phyloP scores from a whole-genome alignment of 257 asterid genomes.

The Leonotis leonurus region DNA sequence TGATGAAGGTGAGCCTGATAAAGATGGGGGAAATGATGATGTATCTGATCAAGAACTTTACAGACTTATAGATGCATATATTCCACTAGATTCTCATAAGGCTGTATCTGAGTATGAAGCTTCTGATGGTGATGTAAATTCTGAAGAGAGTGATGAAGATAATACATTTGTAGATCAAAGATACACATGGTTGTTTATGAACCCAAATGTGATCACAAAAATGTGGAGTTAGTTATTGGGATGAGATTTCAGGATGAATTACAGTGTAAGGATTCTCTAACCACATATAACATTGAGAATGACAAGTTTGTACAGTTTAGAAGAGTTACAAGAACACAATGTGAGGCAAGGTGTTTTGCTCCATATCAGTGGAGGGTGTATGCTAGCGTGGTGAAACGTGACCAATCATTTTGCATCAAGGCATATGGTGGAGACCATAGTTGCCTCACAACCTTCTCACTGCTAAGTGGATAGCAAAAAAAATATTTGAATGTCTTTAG shows the following conservation, averaged over 20 bases:
- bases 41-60: neutral
- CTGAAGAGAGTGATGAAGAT: no score
- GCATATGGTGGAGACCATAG: neutral
- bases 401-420: no score
- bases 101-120: neutral
- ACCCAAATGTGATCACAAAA: neutral
- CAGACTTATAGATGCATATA: neutral
- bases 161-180: no score
- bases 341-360: neutral
- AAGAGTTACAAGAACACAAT: neutral
- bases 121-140: no score
- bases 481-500: no score
- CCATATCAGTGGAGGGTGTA: neutral
- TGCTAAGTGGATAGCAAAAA: no score
- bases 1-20: no score
- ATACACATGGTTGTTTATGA: no score
- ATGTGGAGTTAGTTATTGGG: neutral
- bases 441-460: no score
- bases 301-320: neutral
- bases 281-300: neutral
- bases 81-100: neutral
- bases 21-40: no score
- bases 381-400: neutral
- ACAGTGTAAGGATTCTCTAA: neutral
- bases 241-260: neutral